Evolutionary conservation across 2,329 filamentous ascomycete species (phyloP), one percentile per base, ranked within the genome.

Genomic region (Neopestalotiopsis sp.): DNA sequence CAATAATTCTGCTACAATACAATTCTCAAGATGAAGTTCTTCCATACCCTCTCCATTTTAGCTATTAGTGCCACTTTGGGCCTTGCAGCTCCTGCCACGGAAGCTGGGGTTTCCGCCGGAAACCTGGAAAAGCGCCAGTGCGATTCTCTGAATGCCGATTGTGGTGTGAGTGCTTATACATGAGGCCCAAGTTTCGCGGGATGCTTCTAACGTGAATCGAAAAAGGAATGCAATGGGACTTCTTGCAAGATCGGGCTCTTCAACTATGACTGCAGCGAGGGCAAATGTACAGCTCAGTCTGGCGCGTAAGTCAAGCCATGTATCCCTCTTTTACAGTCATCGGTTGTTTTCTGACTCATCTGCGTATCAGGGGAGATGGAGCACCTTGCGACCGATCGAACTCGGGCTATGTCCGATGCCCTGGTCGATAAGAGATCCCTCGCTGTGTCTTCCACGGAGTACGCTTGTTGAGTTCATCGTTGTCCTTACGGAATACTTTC

Each of bases 161-260:
- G 56, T 30, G 56, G 56, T 58, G 56, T 58, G 24, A 58, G 56
- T 58, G 2, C 5, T 32, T 32, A 58, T 30, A 30, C 28, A 14
- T 28, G n/a, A 20, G 9, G 12, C 2, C n/a, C 56, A 17, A 7
- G 6, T 12, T 5, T 14, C n/a, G 12, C 12, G 14, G 12, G 30
- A 59, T 59, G 57, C 17, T 59, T 10, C 57, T 30, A 30, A 59
- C 20, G 30, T 59, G 30, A 17, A 59, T 30, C 57, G 30, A 59
- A 30, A 5, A 10, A 30, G 24, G 57, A 59, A 10, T 59, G 57
- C 57, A 59, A 59, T 59, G 20, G 57, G 30, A 30, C 57, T 24
- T 59, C 57, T 59, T 59, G 57, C 57, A 59, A n/a, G 57, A 7
- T 59, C n/a, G 57, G 57, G 57, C 57, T 59, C 57, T 59, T 17